These are phyloP conservation scores for Trichoderma harzianum DNA, from an alignment of 2,329 filamentous ascomycete genomes.

Conservation along the genomic window DNA sequence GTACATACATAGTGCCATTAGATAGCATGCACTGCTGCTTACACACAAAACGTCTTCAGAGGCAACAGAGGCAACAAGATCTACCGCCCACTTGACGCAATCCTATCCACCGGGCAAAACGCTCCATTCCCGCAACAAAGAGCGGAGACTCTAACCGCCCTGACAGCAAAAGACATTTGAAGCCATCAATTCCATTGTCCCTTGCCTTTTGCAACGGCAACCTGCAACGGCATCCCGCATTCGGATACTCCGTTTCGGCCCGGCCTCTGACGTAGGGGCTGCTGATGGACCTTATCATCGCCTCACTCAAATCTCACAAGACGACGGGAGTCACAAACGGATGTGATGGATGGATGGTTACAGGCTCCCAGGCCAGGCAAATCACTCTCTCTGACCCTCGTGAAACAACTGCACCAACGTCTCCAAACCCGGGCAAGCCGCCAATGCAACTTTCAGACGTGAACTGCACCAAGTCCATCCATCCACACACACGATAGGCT, in stretches of 20 bases:
- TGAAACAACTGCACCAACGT: neutral
- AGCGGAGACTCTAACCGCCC: neutral
- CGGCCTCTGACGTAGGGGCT: constrained; percentile 1
- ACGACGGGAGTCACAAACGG: neutral
- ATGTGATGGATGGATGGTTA: neutral
- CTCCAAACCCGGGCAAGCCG: constrained; percentile 3
- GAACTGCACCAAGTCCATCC: neutral
- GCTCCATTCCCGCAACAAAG: neutral
- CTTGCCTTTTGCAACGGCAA: neutral
- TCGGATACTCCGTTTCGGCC: constrained; percentile 13
- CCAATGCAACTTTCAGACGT: neutral
- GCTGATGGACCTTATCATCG: neutral
- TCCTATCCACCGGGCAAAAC: neutral
- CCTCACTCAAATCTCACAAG: too few relatives aligned
- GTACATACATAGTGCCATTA: too few relatives aligned
- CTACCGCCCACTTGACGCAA: constrained; percentile 6
- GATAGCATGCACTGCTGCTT: neutral
- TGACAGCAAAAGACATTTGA: neutral
- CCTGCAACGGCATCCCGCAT: neutral
- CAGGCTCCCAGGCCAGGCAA: neutral
- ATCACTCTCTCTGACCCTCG: neutral
- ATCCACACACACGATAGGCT: neutral
- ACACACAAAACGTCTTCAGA: neutral
- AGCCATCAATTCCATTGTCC: neutral
- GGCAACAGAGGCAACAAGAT: neutral